Evolutionary conservation across 768 basidiomycete species (phyloP).

Genomic region (Tricholoma furcatifolium): DNA sequence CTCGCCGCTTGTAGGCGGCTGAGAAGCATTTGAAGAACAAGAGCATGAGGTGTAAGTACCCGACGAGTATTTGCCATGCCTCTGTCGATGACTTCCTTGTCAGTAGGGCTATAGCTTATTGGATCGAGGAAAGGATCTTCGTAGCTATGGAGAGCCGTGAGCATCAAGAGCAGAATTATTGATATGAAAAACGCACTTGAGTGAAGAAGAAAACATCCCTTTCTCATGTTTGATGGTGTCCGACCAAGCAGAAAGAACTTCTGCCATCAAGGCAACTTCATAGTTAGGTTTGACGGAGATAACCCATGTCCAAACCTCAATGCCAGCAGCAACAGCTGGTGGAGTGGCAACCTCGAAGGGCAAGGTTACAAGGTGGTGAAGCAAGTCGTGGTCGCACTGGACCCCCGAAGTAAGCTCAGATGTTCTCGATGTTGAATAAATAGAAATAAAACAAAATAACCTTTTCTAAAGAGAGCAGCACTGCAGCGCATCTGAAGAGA

Average conservation of each 20-base stretch:
- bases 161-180: neutral
- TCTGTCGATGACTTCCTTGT: constrained; percentile 80
- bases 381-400: constrained; percentile 81
- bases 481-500: constrained; percentile 84
- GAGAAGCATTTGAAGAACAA: constrained; percentile 84
- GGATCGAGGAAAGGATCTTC: constrained; percentile 86
- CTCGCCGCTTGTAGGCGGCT: constrained; percentile 93
- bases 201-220: constrained; percentile 78
- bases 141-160: constrained; percentile 50
- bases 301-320: constrained; percentile 97
- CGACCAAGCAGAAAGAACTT: constrained; percentile 87
- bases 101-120: constrained; percentile 86
- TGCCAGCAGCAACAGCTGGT: constrained; percentile 78
- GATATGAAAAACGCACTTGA: constrained; percentile 63
- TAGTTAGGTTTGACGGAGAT: constrained; percentile 80
- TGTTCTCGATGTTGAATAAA: neutral
- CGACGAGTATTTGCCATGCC: constrained; percentile 67
- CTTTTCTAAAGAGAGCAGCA: constrained; percentile 66
- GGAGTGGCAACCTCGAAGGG: constrained; percentile 92
- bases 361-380: constrained; percentile 83
- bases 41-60: constrained; percentile 76
- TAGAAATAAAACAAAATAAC: too few relatives aligned
- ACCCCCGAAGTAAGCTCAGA: neutral
- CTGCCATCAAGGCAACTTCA: constrained; percentile 82
- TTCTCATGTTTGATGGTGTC: constrained; percentile 72